Conservation (phyloP, 2,329 filamentous ascomycete genomes). For the Calonectria honghensis region DNA sequence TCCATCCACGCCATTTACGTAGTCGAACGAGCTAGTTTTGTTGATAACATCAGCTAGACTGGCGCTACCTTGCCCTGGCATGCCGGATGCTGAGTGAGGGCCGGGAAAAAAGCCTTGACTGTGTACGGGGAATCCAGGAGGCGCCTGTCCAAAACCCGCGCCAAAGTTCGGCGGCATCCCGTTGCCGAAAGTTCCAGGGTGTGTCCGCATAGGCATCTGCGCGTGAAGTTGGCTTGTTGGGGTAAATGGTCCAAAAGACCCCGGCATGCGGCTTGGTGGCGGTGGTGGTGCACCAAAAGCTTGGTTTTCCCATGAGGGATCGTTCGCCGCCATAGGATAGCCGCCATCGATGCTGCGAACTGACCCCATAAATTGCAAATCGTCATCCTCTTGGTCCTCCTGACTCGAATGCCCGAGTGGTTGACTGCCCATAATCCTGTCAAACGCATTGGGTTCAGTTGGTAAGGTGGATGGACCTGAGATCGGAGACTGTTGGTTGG, state of each 20-base stretch:
- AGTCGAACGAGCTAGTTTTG: conserved; percentile 63
- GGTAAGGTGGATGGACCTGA: conserved; percentile 26
- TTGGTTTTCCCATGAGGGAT: neutral
- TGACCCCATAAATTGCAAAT: conserved; percentile 22
- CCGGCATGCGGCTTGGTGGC: conserved; percentile 38
- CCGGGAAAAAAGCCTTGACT: conserved; percentile 18
- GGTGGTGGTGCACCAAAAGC: neutral
- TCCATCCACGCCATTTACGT: conserved; percentile 58
- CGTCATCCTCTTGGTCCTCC: neutral
- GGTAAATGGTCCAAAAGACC: conserved; percentile 38
- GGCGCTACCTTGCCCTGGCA: conserved; percentile 28
- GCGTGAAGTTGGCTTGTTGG: conserved; percentile 12
- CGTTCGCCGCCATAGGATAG: neutral
- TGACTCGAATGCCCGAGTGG: conserved; percentile 41
- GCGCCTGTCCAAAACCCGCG: neutral
- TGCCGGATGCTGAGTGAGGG: conserved; percentile 23
- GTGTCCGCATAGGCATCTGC: conserved; percentile 8
- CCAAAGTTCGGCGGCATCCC: neutral
- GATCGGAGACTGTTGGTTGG: conserved; percentile 47
- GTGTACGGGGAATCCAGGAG: neutral
- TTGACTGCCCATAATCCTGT: conserved; percentile 56
- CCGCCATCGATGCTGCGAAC: neutral
- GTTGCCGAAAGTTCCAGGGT: neutral
- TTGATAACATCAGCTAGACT: conserved; percentile 61
- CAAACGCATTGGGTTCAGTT: conserved; percentile 51